Percentiles rank a stretch among this genome's conserved stretches.
phyloP scores from a whole-genome alignment of 2,329 filamentous ascomycete species.

The Monosporascus ibericus region DNA sequence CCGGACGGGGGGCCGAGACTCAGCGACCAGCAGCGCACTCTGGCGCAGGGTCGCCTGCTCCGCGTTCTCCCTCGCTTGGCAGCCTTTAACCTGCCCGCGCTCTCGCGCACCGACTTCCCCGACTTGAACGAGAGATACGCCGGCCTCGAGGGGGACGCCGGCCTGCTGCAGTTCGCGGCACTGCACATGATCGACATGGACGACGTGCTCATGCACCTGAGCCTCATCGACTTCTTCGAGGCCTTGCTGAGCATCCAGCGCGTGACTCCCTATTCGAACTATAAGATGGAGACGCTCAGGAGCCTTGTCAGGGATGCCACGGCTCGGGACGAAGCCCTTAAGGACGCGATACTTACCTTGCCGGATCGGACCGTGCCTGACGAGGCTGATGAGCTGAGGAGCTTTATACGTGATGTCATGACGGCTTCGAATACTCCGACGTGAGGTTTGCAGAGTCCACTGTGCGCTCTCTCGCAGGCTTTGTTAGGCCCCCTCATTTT shows the following conservation, averaged over 20 bases:
- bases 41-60: slow-evolving; percentile 48
- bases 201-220: slow-evolving; percentile 45
- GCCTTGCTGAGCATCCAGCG: slow-evolving; percentile 42
- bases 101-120: slow-evolving; percentile 32
- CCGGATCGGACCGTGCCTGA: slow-evolving; percentile 45
- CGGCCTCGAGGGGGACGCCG: slow-evolving; percentile 21
- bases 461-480: not conserved
- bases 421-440: slow-evolving; percentile 15
- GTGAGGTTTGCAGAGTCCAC: not conserved
- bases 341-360: slow-evolving; percentile 32
- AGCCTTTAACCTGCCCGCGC: slow-evolving; percentile 35
- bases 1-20: slow-evolving; percentile 11
- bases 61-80: slow-evolving; percentile 45
- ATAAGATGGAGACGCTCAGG: slow-evolving; percentile 31
- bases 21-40: slow-evolving; percentile 33
- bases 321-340: slow-evolving; percentile 32
- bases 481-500: not conserved
- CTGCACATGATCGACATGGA: slow-evolving; percentile 44
- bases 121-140: slow-evolving; percentile 25
- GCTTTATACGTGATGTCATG: slow-evolving; percentile 38
- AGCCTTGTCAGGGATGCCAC: slow-evolving; percentile 36
- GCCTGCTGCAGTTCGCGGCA: slow-evolving; percentile 45
- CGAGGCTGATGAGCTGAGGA: slow-evolving; percentile 40
- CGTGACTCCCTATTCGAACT: slow-evolving; percentile 29
- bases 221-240: slow-evolving; percentile 49